Evolutionary conservation across 768 basidiomycete genomes (phyloP).

Genomic region (Cystofilobasidium bisporidii): DNA sequence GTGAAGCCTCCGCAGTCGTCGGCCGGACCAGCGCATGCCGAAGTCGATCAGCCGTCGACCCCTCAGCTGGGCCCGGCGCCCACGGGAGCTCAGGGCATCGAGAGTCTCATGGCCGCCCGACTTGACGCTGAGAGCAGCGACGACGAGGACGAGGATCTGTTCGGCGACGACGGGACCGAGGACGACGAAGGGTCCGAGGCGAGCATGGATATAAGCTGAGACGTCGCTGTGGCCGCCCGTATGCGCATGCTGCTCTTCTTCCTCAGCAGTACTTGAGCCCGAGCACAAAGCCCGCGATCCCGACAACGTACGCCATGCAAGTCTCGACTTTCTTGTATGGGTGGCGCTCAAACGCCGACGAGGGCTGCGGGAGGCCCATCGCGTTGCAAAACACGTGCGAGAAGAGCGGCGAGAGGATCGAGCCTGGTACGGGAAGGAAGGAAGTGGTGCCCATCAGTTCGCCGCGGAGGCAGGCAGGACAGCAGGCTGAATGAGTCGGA

Average conservation of each 20-base stretch:
- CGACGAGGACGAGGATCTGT: conserved; percentile 78
- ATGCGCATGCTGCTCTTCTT: too few relatives aligned
- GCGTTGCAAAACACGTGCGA: conserved; percentile 89
- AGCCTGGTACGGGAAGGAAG: conserved; percentile 38
- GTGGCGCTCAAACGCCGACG: conserved; percentile 49
- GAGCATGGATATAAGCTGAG: background rate
- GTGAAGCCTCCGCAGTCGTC: too few relatives aligned
- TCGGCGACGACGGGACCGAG: conserved; percentile 76
- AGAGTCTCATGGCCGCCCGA: conserved; percentile 15
- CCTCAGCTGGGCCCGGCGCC: background rate
- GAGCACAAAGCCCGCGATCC: conserved; percentile 12
- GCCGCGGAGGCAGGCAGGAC: background rate
- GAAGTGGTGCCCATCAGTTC: too few relatives aligned
- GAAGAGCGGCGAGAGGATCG: conserved; percentile 62
- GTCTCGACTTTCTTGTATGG: conserved; percentile 36
- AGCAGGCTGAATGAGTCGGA: background rate
- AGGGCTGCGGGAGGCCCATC: conserved; percentile 76
- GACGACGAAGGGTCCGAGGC: conserved; percentile 49
- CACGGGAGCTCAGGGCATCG: background rate
- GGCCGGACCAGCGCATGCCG: too few relatives aligned
- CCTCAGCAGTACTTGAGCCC: background rate
- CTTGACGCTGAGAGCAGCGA: conserved; percentile 37
- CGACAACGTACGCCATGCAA: conserved; percentile 3
- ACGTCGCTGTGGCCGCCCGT: too few relatives aligned
- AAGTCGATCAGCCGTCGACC: too few relatives aligned